Evolutionary conservation across 805 yeast genomes (phyloP).

Genomic region (Alloascoidea africana): DNA sequence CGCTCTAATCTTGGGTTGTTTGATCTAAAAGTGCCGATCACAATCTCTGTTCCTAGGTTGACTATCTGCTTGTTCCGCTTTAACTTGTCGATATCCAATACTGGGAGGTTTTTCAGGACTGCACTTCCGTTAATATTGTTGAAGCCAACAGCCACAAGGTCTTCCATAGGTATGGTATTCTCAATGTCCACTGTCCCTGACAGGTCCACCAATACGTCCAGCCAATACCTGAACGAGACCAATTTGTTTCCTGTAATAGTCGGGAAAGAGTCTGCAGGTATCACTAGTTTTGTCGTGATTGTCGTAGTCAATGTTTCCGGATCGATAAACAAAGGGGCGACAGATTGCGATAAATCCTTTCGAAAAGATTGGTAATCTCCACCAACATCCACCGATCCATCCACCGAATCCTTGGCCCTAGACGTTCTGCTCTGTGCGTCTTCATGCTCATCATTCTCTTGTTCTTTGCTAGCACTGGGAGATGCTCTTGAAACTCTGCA

Average conservation of each 20-base stretch:
- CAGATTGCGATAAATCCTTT: conserved; percentile 67
- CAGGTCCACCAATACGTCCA: conserved; percentile 72
- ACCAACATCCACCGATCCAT: background rate
- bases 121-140: background rate
- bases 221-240: conserved; percentile 70
- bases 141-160: background rate
- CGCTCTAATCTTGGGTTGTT: too few relatives aligned
- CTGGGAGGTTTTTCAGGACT: background rate
- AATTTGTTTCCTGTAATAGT: conserved; percentile 58
- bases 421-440: too few relatives aligned
- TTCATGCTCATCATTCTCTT: too few relatives aligned
- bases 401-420: background rate
- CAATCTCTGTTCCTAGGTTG: conserved; percentile 66
- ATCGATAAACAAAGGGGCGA: conserved; percentile 68
- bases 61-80: conserved; percentile 66
- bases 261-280: conserved; percentile 80
- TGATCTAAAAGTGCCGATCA: conserved; percentile 65
- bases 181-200: conserved; percentile 10
- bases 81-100: conserved; percentile 67
- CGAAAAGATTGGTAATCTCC: conserved; percentile 43
- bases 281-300: conserved; percentile 44
- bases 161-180: background rate
- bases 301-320: conserved; percentile 42
- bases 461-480: conserved; percentile 5
- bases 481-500: conserved; percentile 45